phyloP scores from a whole-genome alignment of 257 asterid species.

The Anisodus tanguticus region DNA sequence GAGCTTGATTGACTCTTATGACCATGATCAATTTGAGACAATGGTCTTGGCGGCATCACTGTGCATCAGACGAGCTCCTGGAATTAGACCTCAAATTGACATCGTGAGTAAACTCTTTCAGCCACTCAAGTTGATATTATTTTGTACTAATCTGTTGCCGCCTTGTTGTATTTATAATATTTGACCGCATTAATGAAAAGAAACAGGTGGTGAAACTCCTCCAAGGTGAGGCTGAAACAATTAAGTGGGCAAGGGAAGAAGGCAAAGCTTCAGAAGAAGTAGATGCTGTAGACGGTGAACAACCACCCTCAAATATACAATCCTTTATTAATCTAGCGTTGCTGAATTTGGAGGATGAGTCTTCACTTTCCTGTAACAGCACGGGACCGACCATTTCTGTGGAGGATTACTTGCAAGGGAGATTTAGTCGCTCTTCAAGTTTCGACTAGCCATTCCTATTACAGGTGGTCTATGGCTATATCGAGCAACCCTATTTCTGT shows the following conservation, averaged over 20 bases:
- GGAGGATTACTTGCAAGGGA: conserved; percentile 77
- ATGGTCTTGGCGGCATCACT: conserved; percentile 78
- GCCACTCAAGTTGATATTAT: background rate
- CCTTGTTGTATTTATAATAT: background rate
- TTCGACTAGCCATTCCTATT: conserved; percentile 46
- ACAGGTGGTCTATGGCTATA: conserved; percentile 9
- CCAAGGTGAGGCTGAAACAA: conserved; percentile 58
- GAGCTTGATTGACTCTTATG: conserved; percentile 49
- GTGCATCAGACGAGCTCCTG: conserved; percentile 71
- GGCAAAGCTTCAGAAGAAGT: conserved; percentile 48
- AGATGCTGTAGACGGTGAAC: conserved; percentile 48
- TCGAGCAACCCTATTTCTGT: background rate
- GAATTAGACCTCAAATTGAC: conserved; percentile 69
- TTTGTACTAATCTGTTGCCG: background rate
- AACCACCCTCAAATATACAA: conserved; percentile 60
- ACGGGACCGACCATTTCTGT: conserved; percentile 68
- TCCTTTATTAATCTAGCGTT: conserved; percentile 80
- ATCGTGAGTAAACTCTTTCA: conserved; percentile 48
- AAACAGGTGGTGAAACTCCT: conserved; percentile 81
- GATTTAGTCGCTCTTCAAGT: conserved; percentile 87
- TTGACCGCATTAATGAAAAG: background rate
- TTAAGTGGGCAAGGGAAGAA: conserved; percentile 66
- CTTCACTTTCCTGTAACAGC: conserved; percentile 66
- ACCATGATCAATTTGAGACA: conserved; percentile 63
- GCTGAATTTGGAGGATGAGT: conserved; percentile 69